phyloP scores from a whole-genome alignment of 768 basidiomycete genomes.

The Leccinum longicurvipes region DNA sequence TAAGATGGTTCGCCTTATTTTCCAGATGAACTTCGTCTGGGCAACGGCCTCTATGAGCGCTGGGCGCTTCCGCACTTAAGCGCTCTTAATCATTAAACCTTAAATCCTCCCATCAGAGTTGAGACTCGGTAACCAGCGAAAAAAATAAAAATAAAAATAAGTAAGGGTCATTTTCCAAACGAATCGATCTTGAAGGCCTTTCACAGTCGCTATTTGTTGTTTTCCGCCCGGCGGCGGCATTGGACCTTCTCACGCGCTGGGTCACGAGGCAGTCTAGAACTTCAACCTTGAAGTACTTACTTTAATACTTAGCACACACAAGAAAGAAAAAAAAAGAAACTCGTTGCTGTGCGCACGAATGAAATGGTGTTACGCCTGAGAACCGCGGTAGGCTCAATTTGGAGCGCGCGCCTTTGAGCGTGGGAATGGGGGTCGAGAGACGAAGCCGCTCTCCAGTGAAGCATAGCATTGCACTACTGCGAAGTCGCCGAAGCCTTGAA shows the following conservation, averaged over 20 bases:
- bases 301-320: background rate
- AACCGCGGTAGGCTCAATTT: no score
- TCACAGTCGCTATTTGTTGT: background rate
- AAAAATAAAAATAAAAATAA: background rate
- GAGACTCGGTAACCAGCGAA: no score
- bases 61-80: background rate
- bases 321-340: no score
- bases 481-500: no score
- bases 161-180: background rate
- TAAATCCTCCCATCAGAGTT: no score
- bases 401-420: no score
- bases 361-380: background rate
- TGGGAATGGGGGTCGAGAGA: no score
- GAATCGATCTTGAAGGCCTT: background rate
- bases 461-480: no score
- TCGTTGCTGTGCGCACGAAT: background rate
- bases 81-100: background rate
- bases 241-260: background rate
- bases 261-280: background rate
- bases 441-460: no score
- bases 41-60: background rate
- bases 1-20: background rate
- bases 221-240: background rate
- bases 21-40: background rate
- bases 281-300: background rate